Base-by-base conservation (phyloP, 345 rosid genomes). In the Eucalyptus decipiens region DNA sequence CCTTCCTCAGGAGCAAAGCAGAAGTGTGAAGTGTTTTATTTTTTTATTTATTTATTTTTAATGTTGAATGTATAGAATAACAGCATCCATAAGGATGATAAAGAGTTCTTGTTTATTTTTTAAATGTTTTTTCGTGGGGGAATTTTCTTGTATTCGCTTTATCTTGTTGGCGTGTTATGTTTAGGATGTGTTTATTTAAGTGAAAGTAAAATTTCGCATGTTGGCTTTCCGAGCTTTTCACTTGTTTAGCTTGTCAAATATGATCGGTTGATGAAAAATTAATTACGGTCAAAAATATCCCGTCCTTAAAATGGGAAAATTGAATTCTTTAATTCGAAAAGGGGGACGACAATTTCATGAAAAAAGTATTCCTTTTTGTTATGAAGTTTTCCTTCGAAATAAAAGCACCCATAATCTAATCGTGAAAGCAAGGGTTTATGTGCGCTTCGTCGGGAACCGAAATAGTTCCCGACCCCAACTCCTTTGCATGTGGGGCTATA, bases 1-100 rank as follows among this genome's bases (percentile, higher is more conserved):
- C 90, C 52, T 72, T 91, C 72, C 91, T 92, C 88, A 90, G 42
- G 58, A 85, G 86, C 90, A 2, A 62, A 15, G 49, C 91, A 7
- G 87, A 80, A 62, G 80, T 37, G 42, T 32, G n/a, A 80, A n/a
- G 2, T 45, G 16, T 32, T 24, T 65, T 18, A 9, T 47, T 30
- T 15, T 23, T 3, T 40, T 18, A 8, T 16, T 2, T 50, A 4
- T 76, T 8, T 0, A 24, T 32, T 76, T 50, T 28, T n/a, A 3
- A 65, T 15, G 40, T n/a, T n/a, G 76, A n/a, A 18, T 72, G 37
- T 18, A 69, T 18, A 69, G 23, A 34, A 34, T 30, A 30, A 62
- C 16, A 67, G 37, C 34, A 62, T 7, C 21, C 24, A 18, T 9
- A 17, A 69, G 42, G 24, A 34, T 32, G 10, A 69, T 17, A 8